Base-by-base conservation (phyloP, 1,284 basidiomycete species). In the Pseudozyma hubeiensis region DNA sequence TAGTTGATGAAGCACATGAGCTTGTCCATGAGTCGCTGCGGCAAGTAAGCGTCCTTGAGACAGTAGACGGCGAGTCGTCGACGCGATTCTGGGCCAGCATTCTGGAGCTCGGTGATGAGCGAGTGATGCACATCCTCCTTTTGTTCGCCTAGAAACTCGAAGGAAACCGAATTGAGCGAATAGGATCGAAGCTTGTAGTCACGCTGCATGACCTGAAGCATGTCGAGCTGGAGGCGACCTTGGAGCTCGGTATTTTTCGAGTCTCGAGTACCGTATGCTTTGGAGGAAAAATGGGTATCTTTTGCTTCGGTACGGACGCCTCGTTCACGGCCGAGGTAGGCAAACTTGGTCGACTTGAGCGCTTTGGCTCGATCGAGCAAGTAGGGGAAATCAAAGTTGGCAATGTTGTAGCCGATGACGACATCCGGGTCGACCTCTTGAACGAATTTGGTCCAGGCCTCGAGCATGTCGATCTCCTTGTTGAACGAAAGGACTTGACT, bases 1-100 rank as follows among this genome's bases (percentile, higher is more conserved):
- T 84, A 84, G 64, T 84, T 84, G 77, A 84, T 83, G 67, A 84
- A 80, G 53, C 81, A 84, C 82, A 84, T 84, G 46, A 84, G 77
- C 72, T 82, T 82, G 73, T 84, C 82, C 79, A 84, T 79, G 39
- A 84, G 67, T 13, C 82, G 69, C 61, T 84, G 82, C 9, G 82
- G 82, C 11, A 84, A 75, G 49, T 84, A 84, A n/a, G 82, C 82
- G 53, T 84, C 82, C 60, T 84, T 84, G 46, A 84, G 64, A 65
- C 82, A 84, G 70, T 84, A 84, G 24, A 84, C 78, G 1, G 82
- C 82, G 19, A 84, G 58, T 33, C 82, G 79, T 16, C 82, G 72
- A n/a, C 82, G 75, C 43, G 81, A 72, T 54, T 84, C 82, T 5
- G 82, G 82, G 7, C 81, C 81, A 10, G 79, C 76, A 44, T 84